phyloP scores from a whole-genome alignment of 768 basidiomycete species.

The Russula sp. region DNA sequence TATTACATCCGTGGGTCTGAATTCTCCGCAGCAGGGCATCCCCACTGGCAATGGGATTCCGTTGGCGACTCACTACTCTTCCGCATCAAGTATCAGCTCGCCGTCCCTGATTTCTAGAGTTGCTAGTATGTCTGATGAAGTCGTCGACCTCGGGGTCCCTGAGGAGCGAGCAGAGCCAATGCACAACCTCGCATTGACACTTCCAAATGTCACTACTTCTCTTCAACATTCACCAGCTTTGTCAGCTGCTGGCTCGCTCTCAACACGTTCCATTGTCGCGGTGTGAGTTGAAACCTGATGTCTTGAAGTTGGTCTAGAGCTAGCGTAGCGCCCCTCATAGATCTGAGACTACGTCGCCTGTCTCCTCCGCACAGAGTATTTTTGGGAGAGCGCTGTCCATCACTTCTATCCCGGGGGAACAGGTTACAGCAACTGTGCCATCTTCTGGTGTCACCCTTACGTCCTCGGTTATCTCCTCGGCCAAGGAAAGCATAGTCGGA shows the following conservation, averaged over 20 bases:
- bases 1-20: background rate
- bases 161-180: background rate
- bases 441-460: background rate
- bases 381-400: slow-evolving; percentile 7
- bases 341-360: slow-evolving; percentile 13
- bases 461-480: background rate
- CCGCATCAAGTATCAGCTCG: slow-evolving; percentile 3
- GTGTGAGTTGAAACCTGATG: slow-evolving; percentile 4
- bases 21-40: background rate
- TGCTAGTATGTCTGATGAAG: background rate
- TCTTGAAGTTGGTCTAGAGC: background rate
- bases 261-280: slow-evolving; percentile 13
- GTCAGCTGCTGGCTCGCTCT: slow-evolving; percentile 3
- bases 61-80: background rate
- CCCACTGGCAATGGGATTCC: background rate
- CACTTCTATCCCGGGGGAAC: background rate
- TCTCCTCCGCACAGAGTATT: slow-evolving; percentile 19
- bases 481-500: background rate
- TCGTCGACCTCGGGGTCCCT: background rate
- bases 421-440: background rate
- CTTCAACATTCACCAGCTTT: background rate
- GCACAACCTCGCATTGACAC: background rate
- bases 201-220: background rate
- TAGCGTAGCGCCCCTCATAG: slow-evolving; percentile 14
- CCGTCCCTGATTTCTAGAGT: slow-evolving; percentile 10